These are phyloP conservation scores for Lentinula detonsa DNA, from an alignment of 768 basidiomycete species.

Conservation along the genomic window DNA sequence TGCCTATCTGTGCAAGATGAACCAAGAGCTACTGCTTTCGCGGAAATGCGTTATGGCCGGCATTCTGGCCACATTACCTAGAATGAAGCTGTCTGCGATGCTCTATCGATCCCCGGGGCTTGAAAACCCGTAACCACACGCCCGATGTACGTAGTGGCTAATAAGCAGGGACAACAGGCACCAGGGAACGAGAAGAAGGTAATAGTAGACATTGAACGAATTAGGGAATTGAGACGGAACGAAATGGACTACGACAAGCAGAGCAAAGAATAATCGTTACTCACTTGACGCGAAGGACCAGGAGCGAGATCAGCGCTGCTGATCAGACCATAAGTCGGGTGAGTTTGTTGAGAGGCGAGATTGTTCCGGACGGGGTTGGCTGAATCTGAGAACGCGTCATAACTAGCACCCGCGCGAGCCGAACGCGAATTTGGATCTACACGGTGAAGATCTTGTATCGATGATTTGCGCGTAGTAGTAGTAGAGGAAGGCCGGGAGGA, in stretches of 20 bases:
- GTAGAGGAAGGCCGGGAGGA: background rate
- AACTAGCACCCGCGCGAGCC: background rate
- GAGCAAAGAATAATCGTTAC: background rate
- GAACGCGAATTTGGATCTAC: background rate
- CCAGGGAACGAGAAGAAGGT: background rate
- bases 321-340: background rate
- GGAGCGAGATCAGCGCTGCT: background rate
- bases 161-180: background rate
- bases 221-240: background rate
- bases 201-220: background rate
- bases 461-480: conserved; percentile 1
- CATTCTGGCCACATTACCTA: background rate
- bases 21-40: background rate
- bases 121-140: background rate
- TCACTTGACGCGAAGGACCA: background rate
- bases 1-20: background rate
- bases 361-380: background rate
- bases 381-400: background rate
- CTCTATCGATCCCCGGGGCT: background rate
- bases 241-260: background rate
- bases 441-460: background rate
- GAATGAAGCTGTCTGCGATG: background rate
- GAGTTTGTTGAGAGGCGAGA: background rate
- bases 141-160: background rate
- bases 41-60: background rate